These are phyloP conservation scores for Orbilia javanica DNA, from an alignment of 2,329 filamentous ascomycete species.

Conservation along the genomic window DNA sequence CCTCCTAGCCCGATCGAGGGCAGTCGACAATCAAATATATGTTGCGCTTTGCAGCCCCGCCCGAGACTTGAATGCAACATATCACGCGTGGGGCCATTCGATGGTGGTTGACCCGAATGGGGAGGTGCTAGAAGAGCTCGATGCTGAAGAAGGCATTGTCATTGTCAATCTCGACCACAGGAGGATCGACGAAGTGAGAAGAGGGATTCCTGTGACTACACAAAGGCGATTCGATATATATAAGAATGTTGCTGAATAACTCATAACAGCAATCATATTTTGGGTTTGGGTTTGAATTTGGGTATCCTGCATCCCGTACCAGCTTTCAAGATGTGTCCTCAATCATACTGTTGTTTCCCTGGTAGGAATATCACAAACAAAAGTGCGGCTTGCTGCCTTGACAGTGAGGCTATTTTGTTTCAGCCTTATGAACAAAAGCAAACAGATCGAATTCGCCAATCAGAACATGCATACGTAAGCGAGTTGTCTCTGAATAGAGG, in stretches of 20 bases:
- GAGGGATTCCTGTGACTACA: constrained; percentile 82
- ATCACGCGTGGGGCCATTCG: constrained; percentile 93
- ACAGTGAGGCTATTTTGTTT: background rate
- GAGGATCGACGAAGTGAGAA: constrained; percentile 80
- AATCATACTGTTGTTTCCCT: no score
- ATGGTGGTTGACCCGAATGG: constrained; percentile 90
- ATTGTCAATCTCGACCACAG: constrained; percentile 77
- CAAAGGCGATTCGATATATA: constrained; percentile 97
- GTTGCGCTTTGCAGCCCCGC: constrained; percentile 93
- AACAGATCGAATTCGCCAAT: background rate
- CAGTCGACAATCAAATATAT: constrained; percentile 94
- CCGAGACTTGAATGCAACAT: constrained; percentile 79
- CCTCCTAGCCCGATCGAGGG: constrained; percentile 82
- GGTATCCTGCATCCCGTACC: no score
- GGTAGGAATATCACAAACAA: no score
- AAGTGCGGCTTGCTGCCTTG: no score
- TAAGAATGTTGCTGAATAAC: constrained; percentile 77
- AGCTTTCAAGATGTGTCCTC: background rate
- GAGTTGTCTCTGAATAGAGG: no score
- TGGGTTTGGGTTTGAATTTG: no score
- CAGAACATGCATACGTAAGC: no score
- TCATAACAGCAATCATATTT: background rate
- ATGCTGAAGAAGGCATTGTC: constrained; percentile 80
- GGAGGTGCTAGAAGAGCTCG: constrained; percentile 81
- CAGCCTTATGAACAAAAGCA: constrained; percentile 50